Evolutionary conservation across 2,329 filamentous ascomycete species (phyloP), one percentile per base, ranked within the genome.

Genomic region (Trichoderma koningii): DNA sequence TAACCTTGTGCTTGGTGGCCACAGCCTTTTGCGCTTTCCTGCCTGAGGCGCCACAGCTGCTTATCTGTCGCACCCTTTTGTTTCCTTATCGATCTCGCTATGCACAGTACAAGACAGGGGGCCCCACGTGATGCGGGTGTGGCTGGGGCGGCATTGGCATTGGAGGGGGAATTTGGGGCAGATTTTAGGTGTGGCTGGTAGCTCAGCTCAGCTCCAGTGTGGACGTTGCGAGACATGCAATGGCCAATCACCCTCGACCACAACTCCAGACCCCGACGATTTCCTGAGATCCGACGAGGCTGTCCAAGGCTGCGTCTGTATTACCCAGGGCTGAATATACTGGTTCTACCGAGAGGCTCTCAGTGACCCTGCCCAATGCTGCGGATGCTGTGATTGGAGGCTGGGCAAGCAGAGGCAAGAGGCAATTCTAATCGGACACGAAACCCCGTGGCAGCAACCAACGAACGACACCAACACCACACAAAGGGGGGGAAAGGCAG

Each of bases 21-120:
- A 38, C 34, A 38, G 12, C 34, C 34, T 38, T 38, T 38, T 38
- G 42, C 47, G 68, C 68, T 70, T 70, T 67, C 65, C 44, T 77
- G 75, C 76, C 76, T 76, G 67, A 77, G 76, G 75, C 69, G 70
- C 63, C 51, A 60, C 45, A 61, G 7, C 12, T n/a, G 34, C 64
- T 34, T 38, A 38, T 38, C 34, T 14, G 34, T 4, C 34, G 14
- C 12, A 14, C 34, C 34, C 5, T 34, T 30, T 10, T 34, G 7
- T 34, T 10, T 5, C 9, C 34, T 38, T 38, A 38, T 38, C 34
- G 21, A 23, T 23, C 21, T 23, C 21, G 21, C 21, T 23, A 3
- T 23, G 21, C 21, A 23, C 21, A 23, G 21, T 23, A 23, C 21
- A 23, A 34, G 30, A 34, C 7, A 34, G 26, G n/a, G 26, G 44